Evolutionary conservation across 495 filamentous ascomycete genomes (phyloP).

Genomic region (Aspergillus haitiensis): DNA sequence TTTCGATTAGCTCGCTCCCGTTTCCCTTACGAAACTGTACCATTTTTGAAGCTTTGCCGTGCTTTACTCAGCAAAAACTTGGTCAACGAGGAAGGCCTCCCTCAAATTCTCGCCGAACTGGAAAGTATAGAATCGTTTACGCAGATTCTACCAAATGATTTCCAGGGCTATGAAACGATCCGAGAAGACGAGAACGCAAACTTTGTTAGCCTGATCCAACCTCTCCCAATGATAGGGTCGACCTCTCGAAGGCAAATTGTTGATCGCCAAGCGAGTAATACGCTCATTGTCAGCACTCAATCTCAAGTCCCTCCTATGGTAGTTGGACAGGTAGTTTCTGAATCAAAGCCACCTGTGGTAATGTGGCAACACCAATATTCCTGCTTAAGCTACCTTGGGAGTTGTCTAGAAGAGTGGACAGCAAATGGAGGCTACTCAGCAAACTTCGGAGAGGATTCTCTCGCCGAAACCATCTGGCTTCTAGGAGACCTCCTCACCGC

Average conservation of each 20-base stretch:
- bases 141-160: conserved; percentile 62
- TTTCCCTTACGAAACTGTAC: conserved; percentile 84
- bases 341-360: conserved; percentile 63
- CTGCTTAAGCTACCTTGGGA: conserved; percentile 72
- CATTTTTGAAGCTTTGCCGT: conserved; percentile 68
- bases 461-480: conserved; percentile 63
- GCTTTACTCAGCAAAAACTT: conserved; percentile 47
- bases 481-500: conserved; percentile 56
- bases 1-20: conserved; percentile 65
- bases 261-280: conserved; percentile 28
- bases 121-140: conserved; percentile 70
- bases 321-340: conserved; percentile 67
- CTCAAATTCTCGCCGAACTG: conserved; percentile 55
- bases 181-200: conserved; percentile 84
- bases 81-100: conserved; percentile 51
- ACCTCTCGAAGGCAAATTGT: conserved; percentile 24
- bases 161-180: conserved; percentile 67
- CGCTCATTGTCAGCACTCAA: conserved; percentile 41
- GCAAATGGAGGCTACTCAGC: conserved; percentile 39
- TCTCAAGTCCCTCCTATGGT: conserved; percentile 60
- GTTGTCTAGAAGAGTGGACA: conserved; percentile 62
- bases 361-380: conserved; percentile 74
- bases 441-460: conserved; percentile 47
- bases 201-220: conserved; percentile 44
- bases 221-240: conserved; percentile 43